Evolutionary conservation across 345 rosid species (phyloP), one percentile per base, ranked within the genome.

Genomic region (Luvunga scandens): DNA sequence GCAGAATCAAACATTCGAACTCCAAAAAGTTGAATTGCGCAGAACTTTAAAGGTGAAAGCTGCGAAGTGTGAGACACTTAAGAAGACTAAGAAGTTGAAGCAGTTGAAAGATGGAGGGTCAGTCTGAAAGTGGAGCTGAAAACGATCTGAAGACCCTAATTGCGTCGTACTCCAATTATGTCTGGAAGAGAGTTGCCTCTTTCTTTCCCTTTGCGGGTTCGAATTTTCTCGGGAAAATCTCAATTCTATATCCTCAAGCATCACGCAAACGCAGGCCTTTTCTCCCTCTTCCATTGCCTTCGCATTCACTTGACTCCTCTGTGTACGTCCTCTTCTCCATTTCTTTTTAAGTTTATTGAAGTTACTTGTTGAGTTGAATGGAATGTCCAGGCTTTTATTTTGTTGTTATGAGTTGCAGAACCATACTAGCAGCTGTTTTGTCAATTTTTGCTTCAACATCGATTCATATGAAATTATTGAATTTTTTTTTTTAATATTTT

Each of bases 201-300:
- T 71, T 90, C 75, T 50, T 86, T 66, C 85, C 86, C 42, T 71
- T 85, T 61, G 72, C 87, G 2, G 68, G 76, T 66, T 82, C 85
- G 33, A 78, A 73, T 75, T 56, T 90, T 73, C 83, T 89, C 61
- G 76, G 85, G 34, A 94, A 86, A 87, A 75, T 94, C 78, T 84
- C 92, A 1, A 65, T 62, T 81, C 85, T 91, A 53, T 82, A 72
- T 84, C 82, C 87, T 86, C 95, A 80, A 82, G 66, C 79, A 8
- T 56, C 81, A 9, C 80, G 85, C 9, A 84, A 76, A 69, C 94
- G 90, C 38, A 82, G 83, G 36, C 48, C 76, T 8, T 72, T 75
- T 63, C 77, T 93, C 31, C 97, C 92, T 9, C 90, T 92, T 19
- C 98, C 97, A 10, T 83, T 95, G 77, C 93, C 95, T 9, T 85